Base-by-base conservation (phyloP, 108 stramenopile species). In the Nitzschia palea region DNA sequence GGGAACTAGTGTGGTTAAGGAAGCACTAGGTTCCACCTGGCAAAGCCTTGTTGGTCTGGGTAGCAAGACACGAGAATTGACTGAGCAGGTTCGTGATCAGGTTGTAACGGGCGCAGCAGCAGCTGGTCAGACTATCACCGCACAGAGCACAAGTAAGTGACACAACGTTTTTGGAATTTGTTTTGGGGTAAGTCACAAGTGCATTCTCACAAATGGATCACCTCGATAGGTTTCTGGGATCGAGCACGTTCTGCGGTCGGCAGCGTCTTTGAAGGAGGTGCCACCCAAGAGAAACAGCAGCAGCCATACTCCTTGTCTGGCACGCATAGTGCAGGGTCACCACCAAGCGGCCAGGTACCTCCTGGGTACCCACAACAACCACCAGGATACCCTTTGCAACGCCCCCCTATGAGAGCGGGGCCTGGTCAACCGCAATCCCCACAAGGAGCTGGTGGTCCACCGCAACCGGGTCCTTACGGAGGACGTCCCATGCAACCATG, bases 21-120 rank as follows among this genome's bases (percentile, higher is more conserved):
- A 70, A 44, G 81, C 81, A 4, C 42, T 86, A n/a, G 78, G 81
- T 20, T 60, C 35, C 2, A 66, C 85, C 1, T 86, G 85, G 85
- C 74, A 79, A 53, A 70, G 81, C 32, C 36, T 86, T 4, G 56
- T 86, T 8, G 85, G 85, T 5, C 80, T 86, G 17, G 62, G 81
- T 6, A 79, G 67, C 34, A 54, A 60, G 14, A 82, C 85, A 0
- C 77, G 77, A 36, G 79, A 78, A 53, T 76, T 65, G 3, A 75
- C 75, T 22, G 84, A 66, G 40, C 59, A 52, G 31, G 84, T 77
- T 52, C 60, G 62, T n/a, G 74, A 81, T 6, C 67, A 71, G 37
- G 84, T 85, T 12, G 84, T 77, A 4, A 65, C 63, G 17, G 34
- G 69, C 37, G 84, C 84, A 2, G 28, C 73, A 36, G 80, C 62